These are phyloP conservation scores for Penicillium occitanis DNA, from an alignment of 2,329 filamentous ascomycete genomes.

Conservation along the genomic window DNA sequence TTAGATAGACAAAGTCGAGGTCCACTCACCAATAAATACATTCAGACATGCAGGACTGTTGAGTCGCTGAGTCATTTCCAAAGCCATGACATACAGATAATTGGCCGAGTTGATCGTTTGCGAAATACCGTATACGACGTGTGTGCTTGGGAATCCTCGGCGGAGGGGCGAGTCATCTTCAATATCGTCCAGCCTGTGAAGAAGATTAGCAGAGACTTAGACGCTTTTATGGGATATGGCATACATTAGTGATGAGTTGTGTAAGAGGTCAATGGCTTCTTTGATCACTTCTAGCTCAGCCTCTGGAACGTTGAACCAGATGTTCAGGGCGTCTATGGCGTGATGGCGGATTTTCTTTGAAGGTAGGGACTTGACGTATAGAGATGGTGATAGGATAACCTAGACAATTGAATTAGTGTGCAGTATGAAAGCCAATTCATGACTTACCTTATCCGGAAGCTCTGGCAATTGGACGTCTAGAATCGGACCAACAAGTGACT, in stretches of 20 bases:
- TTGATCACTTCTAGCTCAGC: not conserved
- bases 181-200: not conserved
- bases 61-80: not conserved
- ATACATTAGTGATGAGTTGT: slow-evolving; percentile 5
- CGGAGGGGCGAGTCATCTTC: slow-evolving; percentile 3
- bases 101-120: slow-evolving; percentile 6
- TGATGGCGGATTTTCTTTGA: slow-evolving; percentile 40
- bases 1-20: not conserved
- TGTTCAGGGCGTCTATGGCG: slow-evolving; percentile 41
- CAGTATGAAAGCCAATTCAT: too few species aligned
- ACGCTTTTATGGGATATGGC: not conserved
- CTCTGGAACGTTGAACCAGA: slow-evolving; percentile 31
- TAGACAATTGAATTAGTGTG: not conserved
- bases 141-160: not conserved
- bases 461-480: not conserved
- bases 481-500: not conserved
- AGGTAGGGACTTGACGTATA: slow-evolving; percentile 36
- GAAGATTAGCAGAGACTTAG: not conserved
- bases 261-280: not conserved
- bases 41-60: not conserved
- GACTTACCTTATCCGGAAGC: not conserved
- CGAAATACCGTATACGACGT: not conserved
- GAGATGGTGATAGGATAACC: slow-evolving; percentile 25
- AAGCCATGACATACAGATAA: not conserved
- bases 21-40: not conserved